These are phyloP conservation scores for Phycomyces blakesleeanus DNA, from an alignment of 192 early-diverging fungal genomes.

Conservation along the genomic window DNA sequence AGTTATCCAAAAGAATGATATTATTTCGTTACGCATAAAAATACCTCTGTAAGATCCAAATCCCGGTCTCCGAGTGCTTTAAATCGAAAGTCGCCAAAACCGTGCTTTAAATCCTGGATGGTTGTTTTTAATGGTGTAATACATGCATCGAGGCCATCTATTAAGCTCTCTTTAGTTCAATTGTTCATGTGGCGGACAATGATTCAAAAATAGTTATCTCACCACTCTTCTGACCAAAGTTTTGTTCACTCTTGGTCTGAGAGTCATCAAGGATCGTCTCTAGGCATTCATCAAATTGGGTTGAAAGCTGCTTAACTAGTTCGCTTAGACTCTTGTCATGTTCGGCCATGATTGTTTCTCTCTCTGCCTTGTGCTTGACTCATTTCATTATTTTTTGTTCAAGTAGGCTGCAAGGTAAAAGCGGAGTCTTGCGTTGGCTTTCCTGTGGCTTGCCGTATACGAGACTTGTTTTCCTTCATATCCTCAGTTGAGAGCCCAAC, in stretches of 20 bases:
- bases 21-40: neutral
- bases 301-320: conserved; percentile 10
- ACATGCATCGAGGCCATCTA: neutral
- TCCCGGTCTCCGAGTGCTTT: conserved; percentile 8
- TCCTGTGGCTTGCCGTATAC: neutral
- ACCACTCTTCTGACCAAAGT: neutral
- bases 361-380: neutral
- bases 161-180: neutral
- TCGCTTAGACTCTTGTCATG: neutral
- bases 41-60: conserved; percentile 18
- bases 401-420: neutral
- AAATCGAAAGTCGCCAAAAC: conserved; percentile 11
- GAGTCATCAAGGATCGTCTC: conserved; percentile 7
- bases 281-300: conserved; percentile 17
- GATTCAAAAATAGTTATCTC: neutral
- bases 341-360: neutral
- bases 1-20: neutral
- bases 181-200: neutral
- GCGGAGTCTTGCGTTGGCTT: neutral
- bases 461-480: neutral
- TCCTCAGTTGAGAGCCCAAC: neutral
- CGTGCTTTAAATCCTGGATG: conserved; percentile 10
- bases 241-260: conserved; percentile 3
- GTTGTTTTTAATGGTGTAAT: conserved; percentile 2
- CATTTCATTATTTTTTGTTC: conserved; percentile 2